These are phyloP conservation scores for Arachnomyces sp. DNA, from an alignment of 2,329 filamentous ascomycete species.

Conservation along the genomic window DNA sequence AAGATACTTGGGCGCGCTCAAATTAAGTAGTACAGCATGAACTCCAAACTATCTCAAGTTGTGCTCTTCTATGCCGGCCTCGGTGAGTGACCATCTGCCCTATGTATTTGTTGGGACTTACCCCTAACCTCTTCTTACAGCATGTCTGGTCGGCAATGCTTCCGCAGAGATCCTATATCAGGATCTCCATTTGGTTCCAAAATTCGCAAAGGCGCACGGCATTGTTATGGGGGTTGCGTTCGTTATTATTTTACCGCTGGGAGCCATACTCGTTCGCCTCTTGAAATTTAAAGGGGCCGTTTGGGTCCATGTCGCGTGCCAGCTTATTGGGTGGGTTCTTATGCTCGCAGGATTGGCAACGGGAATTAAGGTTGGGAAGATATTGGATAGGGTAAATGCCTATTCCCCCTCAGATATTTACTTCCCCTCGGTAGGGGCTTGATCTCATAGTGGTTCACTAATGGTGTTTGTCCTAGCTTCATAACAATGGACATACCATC, in stretches of 20 bases:
- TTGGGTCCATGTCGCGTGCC: slow-evolving; percentile 18
- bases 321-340: slow-evolving; percentile 20
- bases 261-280: slow-evolving; percentile 18
- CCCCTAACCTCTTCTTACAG: not conserved
- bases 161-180: slow-evolving; percentile 7
- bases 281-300: slow-evolving; percentile 13
- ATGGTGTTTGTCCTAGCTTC: slow-evolving; percentile 4
- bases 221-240: slow-evolving; percentile 21
- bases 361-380: slow-evolving; percentile 22
- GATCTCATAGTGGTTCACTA: not conserved
- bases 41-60: too few species aligned
- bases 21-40: too few species aligned
- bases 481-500: slow-evolving; percentile 21
- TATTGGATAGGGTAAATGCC: slow-evolving; percentile 13
- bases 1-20: too few species aligned
- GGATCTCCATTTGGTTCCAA: slow-evolving; percentile 13
- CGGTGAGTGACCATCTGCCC: too few species aligned
- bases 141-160: not conserved
- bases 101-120: too few species aligned
- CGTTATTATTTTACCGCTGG: slow-evolving; percentile 19
- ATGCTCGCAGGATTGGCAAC: slow-evolving; percentile 22
- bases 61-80: too few species aligned
- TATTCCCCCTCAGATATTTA: not conserved
- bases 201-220: slow-evolving; percentile 17
- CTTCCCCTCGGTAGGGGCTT: slow-evolving; percentile 5